Conservation (phyloP, 768 basidiomycete species). For the Tulasnella sp. region DNA sequence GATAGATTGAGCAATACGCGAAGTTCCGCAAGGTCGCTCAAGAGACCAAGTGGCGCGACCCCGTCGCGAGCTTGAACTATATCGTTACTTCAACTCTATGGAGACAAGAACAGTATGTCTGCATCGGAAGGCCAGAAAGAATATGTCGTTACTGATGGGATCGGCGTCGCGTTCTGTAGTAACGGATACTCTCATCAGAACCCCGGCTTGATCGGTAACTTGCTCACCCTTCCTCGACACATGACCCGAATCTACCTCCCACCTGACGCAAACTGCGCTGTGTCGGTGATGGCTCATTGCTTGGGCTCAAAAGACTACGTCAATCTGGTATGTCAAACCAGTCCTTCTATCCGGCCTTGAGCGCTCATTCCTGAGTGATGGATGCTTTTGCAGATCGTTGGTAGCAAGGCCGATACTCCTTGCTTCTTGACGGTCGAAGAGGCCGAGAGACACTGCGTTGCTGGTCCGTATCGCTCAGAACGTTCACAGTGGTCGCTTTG, state of each 20-base stretch:
- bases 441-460: slow-evolving; percentile 34
- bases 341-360: too few species aligned
- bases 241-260: slow-evolving; percentile 72
- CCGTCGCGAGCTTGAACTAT: slow-evolving; percentile 66
- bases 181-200: slow-evolving; percentile 29
- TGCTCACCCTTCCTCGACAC: slow-evolving; percentile 64
- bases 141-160: background rate
- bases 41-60: slow-evolving; percentile 63
- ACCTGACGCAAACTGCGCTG: slow-evolving; percentile 81
- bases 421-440: slow-evolving; percentile 72
- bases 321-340: slow-evolving; percentile 45
- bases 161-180: background rate
- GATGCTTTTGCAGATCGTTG: slow-evolving; percentile 45
- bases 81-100: slow-evolving; percentile 83
- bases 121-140: background rate
- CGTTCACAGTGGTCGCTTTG: background rate
- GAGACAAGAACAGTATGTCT: slow-evolving; percentile 46
- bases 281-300: slow-evolving; percentile 77
- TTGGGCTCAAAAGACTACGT: slow-evolving; percentile 74
- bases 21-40: slow-evolving; percentile 75
- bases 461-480: slow-evolving; percentile 27
- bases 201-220: slow-evolving; percentile 72
- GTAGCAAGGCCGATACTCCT: slow-evolving; percentile 71
- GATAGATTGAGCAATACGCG: slow-evolving; percentile 63
- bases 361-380: background rate